Percentiles rank a stretch among this genome's conserved stretches.
These are phyloP conservation scores for Euphorbia celastroides DNA, from an alignment of 441 rosid species.

Conservation along the genomic window DNA sequence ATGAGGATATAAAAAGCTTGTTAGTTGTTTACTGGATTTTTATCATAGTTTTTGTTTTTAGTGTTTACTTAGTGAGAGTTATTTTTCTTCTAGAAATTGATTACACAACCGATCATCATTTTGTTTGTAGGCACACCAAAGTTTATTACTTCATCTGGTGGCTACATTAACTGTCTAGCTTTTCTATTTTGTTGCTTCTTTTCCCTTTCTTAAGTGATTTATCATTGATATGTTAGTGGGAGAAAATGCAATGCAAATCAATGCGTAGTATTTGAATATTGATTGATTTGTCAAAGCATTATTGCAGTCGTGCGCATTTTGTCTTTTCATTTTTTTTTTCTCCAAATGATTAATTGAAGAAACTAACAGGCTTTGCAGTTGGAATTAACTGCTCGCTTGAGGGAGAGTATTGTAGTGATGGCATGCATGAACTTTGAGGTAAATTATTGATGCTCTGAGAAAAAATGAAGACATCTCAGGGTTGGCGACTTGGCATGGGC, in stretches of 20 bases:
- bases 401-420: slow-evolving; percentile 17
- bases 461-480: slow-evolving; percentile 50
- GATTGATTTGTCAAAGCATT: neutral
- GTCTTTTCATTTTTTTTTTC: slow-evolving; percentile 15
- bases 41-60: neutral
- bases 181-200: too few species aligned
- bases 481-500: slow-evolving; percentile 69
- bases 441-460: slow-evolving; percentile 28
- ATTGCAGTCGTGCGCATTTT: neutral
- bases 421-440: slow-evolving; percentile 20
- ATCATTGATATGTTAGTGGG: neutral
- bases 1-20: neutral
- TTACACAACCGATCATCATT: neutral
- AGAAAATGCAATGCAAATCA: too few species aligned
- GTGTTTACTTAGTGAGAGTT: neutral
- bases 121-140: neutral
- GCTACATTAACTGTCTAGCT: too few species aligned
- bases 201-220: neutral
- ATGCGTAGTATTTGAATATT: neutral
- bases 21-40: neutral
- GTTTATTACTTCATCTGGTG: neutral
- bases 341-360: slow-evolving; percentile 10
- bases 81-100: too few species aligned
- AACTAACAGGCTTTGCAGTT: slow-evolving; percentile 7
- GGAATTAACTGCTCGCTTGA: slow-evolving; percentile 10